A percentile compares a stretch with the other conserved stretches of the same genome.
These are phyloP conservation scores for Glutinoglossum americanum DNA, from an alignment of 495 filamentous ascomycete species.

Conservation along the genomic window DNA sequence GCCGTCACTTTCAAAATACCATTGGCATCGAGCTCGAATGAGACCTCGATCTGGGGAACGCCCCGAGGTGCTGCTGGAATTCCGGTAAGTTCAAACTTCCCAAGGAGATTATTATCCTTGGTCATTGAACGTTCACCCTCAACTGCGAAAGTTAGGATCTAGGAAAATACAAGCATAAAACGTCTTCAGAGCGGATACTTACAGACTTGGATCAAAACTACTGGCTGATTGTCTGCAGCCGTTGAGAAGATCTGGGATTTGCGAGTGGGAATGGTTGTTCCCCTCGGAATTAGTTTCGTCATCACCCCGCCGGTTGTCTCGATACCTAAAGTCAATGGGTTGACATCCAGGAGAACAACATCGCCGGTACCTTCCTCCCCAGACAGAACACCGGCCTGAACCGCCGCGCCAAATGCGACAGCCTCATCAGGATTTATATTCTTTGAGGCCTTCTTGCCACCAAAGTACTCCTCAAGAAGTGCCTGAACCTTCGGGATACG, in stretches of 20 bases:
- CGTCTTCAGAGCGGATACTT: conserved; percentile 10
- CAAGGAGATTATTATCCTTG: conserved; percentile 89
- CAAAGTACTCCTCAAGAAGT: conserved; percentile 90
- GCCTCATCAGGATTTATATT: conserved; percentile 98
- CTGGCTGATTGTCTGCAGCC: conserved; percentile 92
- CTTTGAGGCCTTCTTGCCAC: conserved; percentile 89
- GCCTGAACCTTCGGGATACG: conserved; percentile 94
- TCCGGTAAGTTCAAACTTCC: conserved; percentile 93
- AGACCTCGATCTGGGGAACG: conserved; percentile 94
- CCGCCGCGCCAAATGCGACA: conserved; percentile 90
- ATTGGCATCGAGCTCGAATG: conserved; percentile 93
- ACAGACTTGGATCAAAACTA: conserved; percentile 90
- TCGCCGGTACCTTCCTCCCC: conserved; percentile 59
- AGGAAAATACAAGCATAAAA: conserved; percentile 3
- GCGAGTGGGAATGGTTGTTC: conserved; percentile 87
- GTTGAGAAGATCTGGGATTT: conserved; percentile 98
- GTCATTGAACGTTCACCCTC: conserved; percentile 94
- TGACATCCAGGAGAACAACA: conserved; percentile 92
- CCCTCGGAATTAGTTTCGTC: conserved; percentile 91
- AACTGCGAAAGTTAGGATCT: conserved; percentile 14
- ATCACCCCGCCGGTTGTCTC: conserved; percentile 97
- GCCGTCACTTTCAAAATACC: conserved; percentile 93
- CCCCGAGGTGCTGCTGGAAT: conserved; percentile 89
- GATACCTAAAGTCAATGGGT: conserved; percentile 93
- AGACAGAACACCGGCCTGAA: conserved; percentile 88